Evolutionary conservation across 805 yeast genomes (phyloP), one percentile per base, ranked within the genome.

Genomic region (Wickerhamiella lipophila): DNA sequence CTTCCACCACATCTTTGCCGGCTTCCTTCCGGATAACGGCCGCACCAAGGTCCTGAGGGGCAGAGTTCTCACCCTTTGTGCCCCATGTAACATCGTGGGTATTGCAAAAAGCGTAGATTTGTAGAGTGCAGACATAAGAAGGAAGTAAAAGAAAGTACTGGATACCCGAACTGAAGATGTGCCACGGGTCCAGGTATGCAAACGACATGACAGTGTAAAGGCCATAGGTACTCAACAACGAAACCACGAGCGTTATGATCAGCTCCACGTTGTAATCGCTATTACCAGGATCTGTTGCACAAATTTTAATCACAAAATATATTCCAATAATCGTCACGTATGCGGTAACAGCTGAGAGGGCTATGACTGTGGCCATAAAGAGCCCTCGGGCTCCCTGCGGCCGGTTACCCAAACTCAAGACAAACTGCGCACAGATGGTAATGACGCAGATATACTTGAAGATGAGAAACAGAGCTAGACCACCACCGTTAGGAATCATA

Each of bases 11-110:
- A 60, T 83, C 88, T 53, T 79, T 81, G 23, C 53, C 50, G 50
- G 81, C 75, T 49, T 82, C 92, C 52, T 81, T 81, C 60, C 83
- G 80, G 53, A 84, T 82, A 26, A 83, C 83, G 45, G 94, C 94
- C 41, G 83, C 80, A 43, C 94, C 88, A 32, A 81, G 69, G 52
- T 76, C 81, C 54, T 77, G 76, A 16, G 77, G 75, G 42, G 78
- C 81, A 52, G 75, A 76, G 54, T 81, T 83, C 52, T 88, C 96
- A 56, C 98, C 98, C 63, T 89, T 89, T 1, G 98, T 89, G 66
- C 98, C 98, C 98, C 98, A 89, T 0, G 96, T 83, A 46, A 92
- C 95, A 70, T 89, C 98, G 67, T 89, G 97, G 2, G 96, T 89
- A 64, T 89, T 89, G 69, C 98, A 89, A 66, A 89, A 87, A 1